Percentiles rank a stretch among this genome's conserved stretches.
phyloP scores from a whole-genome alignment of 768 basidiomycete species.

The Amanita rimosa region DNA sequence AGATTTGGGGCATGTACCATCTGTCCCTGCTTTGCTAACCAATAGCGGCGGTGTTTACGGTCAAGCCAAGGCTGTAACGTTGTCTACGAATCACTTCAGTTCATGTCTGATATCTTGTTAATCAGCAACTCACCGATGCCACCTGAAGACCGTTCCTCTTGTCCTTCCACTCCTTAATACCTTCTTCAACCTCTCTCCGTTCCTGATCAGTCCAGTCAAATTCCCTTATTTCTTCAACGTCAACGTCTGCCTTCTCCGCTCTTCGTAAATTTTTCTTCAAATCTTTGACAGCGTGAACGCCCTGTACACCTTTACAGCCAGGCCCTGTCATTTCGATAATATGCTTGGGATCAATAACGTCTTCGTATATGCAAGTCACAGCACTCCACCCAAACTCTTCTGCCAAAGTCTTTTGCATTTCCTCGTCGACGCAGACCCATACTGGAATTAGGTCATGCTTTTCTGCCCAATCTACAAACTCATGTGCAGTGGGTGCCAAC shows the following conservation, averaged over 20 bases:
- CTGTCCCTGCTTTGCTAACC: slow-evolving; percentile 32
- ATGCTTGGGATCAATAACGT: slow-evolving; percentile 39
- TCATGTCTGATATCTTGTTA: neutral
- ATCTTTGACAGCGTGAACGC: slow-evolving; percentile 36
- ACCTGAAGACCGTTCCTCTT: slow-evolving; percentile 47
- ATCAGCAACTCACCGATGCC: slow-evolving; percentile 23
- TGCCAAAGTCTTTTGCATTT: neutral
- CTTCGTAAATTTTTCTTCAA: slow-evolving; percentile 50
- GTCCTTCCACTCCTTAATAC: slow-evolving; percentile 46
- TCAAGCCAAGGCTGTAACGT: slow-evolving; percentile 46
- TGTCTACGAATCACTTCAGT: slow-evolving; percentile 17
- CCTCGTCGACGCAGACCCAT: slow-evolving; percentile 21
- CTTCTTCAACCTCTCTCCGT: slow-evolving; percentile 34
- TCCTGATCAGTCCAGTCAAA: slow-evolving; percentile 32
- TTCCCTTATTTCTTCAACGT: slow-evolving; percentile 29
- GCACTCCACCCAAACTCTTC: slow-evolving; percentile 42
- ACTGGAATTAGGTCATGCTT: slow-evolving; percentile 37
- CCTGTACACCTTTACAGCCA: slow-evolving; percentile 23
- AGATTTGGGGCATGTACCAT: slow-evolving; percentile 13
- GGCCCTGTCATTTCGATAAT: slow-evolving; percentile 27
- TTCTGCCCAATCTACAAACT: slow-evolving; percentile 34
- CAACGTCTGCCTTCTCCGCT: slow-evolving; percentile 43
- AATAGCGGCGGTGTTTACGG: slow-evolving; percentile 43
- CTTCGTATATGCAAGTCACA: slow-evolving; percentile 54
- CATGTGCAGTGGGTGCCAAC: slow-evolving; percentile 22